Percentiles rank a stretch among this genome's conserved stretches.
Conservation (phyloP, 768 basidiomycete species). For the Podaxis pistillaris region DNA sequence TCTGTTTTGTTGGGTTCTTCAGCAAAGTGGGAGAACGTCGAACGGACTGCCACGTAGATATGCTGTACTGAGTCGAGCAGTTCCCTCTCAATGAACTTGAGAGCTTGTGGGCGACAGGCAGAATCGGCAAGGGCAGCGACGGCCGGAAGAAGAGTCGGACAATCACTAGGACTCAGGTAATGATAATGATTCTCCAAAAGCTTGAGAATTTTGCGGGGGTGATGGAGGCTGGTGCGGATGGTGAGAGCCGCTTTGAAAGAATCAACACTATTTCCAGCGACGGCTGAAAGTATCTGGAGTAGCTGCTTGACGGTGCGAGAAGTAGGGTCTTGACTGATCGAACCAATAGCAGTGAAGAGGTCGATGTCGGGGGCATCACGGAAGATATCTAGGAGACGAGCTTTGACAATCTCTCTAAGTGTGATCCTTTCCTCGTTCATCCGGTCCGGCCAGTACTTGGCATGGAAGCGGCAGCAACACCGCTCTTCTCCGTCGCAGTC, state of each 20-base stretch:
- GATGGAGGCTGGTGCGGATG: conserved; percentile 40
- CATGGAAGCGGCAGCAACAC: conserved; percentile 37
- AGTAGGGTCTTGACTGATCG: conserved; percentile 34
- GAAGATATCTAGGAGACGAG: conserved; percentile 47
- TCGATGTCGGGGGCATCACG: conserved; percentile 43
- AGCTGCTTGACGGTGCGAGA: conserved; percentile 32
- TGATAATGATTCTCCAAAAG: conserved; percentile 48
- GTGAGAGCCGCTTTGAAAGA: conserved; percentile 54
- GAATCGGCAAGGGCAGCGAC: conserved; percentile 34
- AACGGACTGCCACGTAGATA: conserved; percentile 41
- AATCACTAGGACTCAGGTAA: conserved; percentile 63
- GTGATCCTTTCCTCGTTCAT: conserved; percentile 37
- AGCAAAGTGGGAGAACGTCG: conserved; percentile 47
- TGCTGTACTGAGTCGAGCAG: conserved; percentile 43
- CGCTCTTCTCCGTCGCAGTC: conserved; percentile 24
- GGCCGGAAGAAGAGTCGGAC: conserved; percentile 42
- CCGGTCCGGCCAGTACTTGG: conserved; percentile 50
- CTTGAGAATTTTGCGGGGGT: conserved; percentile 31
- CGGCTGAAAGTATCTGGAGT: conserved; percentile 29
- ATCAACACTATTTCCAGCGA: conserved; percentile 50
- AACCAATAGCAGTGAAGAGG: conserved; percentile 43
- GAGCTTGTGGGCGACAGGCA: conserved; percentile 28
- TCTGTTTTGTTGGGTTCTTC: conserved; percentile 37
- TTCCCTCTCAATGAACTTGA: conserved; percentile 51
- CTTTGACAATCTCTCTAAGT: conserved; percentile 45